A percentile compares a stretch with the other conserved stretches of the same genome.
These are phyloP conservation scores for Fonsecaea multimorphosa DNA, from an alignment of 2,329 filamentous ascomycete species.

Conservation along the genomic window DNA sequence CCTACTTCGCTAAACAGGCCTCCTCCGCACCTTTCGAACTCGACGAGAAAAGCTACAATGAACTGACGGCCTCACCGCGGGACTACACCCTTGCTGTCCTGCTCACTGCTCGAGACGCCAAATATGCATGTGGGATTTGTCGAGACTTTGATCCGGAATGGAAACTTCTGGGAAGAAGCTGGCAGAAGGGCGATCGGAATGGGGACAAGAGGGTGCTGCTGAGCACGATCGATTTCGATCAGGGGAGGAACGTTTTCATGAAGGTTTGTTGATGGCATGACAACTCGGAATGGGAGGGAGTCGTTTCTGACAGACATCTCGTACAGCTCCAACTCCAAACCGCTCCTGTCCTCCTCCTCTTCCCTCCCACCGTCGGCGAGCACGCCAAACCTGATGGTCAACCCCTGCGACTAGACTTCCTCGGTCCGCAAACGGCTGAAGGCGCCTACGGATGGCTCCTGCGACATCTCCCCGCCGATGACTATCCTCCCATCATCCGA, in stretches of 20 bases:
- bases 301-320: neutral
- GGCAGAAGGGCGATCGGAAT: constrained; percentile 81
- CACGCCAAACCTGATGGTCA: constrained; percentile 72
- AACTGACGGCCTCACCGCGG: constrained; percentile 76
- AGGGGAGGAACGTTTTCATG: constrained; percentile 84
- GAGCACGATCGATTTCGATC: constrained; percentile 82
- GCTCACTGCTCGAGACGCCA: constrained; percentile 81
- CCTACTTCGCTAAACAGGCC: constrained; percentile 72
- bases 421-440: constrained; percentile 76
- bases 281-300: neutral
- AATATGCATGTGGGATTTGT: constrained; percentile 86
- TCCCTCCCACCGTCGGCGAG: constrained; percentile 82
- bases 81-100: constrained; percentile 85
- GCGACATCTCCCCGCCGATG: constrained; percentile 75
- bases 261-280: constrained; percentile 61
- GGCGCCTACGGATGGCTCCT: constrained; percentile 78
- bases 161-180: constrained; percentile 83
- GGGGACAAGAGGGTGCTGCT: constrained; percentile 76
- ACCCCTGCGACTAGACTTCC: constrained; percentile 85
- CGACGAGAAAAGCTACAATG: constrained; percentile 74
- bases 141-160: constrained; percentile 93
- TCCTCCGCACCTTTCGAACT: constrained; percentile 75
- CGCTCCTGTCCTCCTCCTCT: constrained; percentile 86
- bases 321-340: constrained; percentile 87
- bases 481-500: constrained; percentile 72